These are phyloP conservation scores for Trichophyton rubrum DNA, from an alignment of 2,329 filamentous ascomycete species.

Conservation along the genomic window DNA sequence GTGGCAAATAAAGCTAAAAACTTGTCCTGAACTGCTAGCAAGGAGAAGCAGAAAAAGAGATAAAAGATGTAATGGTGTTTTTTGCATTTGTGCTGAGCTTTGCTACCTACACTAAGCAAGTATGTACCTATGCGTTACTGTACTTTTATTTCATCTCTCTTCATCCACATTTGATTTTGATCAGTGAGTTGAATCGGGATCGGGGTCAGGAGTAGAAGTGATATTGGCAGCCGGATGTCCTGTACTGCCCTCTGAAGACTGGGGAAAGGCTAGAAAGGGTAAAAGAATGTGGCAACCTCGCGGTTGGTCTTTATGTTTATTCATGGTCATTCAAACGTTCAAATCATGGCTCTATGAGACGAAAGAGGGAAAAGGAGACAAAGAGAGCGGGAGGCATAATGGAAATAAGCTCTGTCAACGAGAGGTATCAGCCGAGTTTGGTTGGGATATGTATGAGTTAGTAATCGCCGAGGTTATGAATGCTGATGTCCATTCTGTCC, in stretches of 20 bases:
- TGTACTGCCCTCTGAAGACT: not conserved
- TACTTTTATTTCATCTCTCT: not conserved
- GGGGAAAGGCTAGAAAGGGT: not conserved
- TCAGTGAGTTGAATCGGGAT: too few relatives aligned
- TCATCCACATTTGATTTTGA: not conserved
- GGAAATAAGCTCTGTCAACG: not conserved
- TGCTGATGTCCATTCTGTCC: slow-evolving; percentile 47
- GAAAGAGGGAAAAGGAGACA: not conserved
- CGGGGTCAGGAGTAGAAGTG: too few relatives aligned
- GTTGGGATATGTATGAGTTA: slow-evolving; percentile 10
- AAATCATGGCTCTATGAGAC: not conserved
- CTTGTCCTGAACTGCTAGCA: too few relatives aligned
- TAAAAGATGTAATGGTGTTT: not conserved
- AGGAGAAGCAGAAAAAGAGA: not conserved
- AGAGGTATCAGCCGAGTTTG: not conserved
- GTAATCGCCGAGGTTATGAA: slow-evolving; percentile 46
- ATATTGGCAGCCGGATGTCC: not conserved
- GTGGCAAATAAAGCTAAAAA: too few relatives aligned
- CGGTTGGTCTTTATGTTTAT: not conserved
- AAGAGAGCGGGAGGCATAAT: too few relatives aligned
- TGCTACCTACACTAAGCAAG: too few relatives aligned
- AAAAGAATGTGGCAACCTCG: not conserved
- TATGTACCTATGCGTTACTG: not conserved
- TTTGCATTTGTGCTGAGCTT: too few relatives aligned
- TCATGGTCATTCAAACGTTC: slow-evolving; percentile 1